A percentile compares a stretch with the other conserved stretches of the same genome.
phyloP scores from a whole-genome alignment of 179 eudicot genomes.

The Pouteria campechiana region DNA sequence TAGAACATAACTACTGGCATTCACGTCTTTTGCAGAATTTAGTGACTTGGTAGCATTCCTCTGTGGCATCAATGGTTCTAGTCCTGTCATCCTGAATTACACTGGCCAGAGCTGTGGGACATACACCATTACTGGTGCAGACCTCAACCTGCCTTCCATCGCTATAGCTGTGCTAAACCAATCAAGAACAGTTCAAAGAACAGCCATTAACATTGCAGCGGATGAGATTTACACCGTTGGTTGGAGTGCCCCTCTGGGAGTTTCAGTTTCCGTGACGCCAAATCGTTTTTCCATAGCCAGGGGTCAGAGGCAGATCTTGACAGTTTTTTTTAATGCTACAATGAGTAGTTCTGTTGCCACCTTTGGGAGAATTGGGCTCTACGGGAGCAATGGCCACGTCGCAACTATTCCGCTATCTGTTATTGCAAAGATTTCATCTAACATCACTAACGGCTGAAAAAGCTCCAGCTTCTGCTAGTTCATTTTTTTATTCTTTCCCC shows the following conservation, averaged over 20 bases:
- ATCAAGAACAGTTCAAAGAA: slow-evolving; percentile 48
- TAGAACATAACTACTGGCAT: too few relatives aligned
- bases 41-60: slow-evolving; percentile 72
- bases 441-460: slow-evolving; percentile 29
- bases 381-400: slow-evolving; percentile 67
- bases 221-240: slow-evolving; percentile 68
- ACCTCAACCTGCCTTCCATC: slow-evolving; percentile 84
- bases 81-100: slow-evolving; percentile 66
- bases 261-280: slow-evolving; percentile 55
- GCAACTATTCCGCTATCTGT: slow-evolving; percentile 72
- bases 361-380: slow-evolving; percentile 84
- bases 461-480: too few relatives aligned
- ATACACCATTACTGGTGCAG: slow-evolving; percentile 41
- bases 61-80: slow-evolving; percentile 85
- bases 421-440: slow-evolving; percentile 39
- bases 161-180: slow-evolving; percentile 66
- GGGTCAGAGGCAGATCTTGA: slow-evolving; percentile 60
- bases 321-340: slow-evolving; percentile 36
- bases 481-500: too few relatives aligned
- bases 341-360: slow-evolving; percentile 47
- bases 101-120: slow-evolving; percentile 58
- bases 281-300: slow-evolving; percentile 40
- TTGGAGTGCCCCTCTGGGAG: slow-evolving; percentile 84
- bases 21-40: slow-evolving; percentile 58
- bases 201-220: slow-evolving; percentile 46